Evolutionary conservation across 2,329 filamentous ascomycete genomes (phyloP).

Genomic region (Pseudogymnoascus sp.): DNA sequence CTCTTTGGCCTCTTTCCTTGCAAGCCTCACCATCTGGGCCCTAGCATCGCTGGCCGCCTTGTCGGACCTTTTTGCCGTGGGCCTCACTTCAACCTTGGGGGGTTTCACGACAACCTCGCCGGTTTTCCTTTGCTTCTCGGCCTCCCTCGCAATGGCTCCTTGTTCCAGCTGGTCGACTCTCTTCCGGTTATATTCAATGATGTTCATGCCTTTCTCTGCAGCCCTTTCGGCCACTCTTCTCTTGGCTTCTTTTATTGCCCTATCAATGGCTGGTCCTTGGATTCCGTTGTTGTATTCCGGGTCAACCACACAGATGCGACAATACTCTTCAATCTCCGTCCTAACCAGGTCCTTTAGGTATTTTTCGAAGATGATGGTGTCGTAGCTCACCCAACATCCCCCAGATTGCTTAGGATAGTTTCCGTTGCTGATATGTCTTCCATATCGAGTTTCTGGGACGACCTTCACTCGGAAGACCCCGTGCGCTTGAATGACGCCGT

Average conservation of each 20-base stretch:
- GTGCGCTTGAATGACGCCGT: slow-evolving; percentile 52
- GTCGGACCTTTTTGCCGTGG: not conserved
- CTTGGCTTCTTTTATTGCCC: slow-evolving; percentile 12
- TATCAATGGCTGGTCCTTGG: slow-evolving; percentile 20
- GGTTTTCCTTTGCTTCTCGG: not conserved
- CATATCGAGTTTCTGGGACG: slow-evolving; percentile 51
- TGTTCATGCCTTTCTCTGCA: not conserved
- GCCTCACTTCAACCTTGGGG: not conserved
- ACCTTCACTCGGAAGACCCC: slow-evolving; percentile 59
- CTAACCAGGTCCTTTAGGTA: slow-evolving; percentile 44
- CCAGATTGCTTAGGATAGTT: slow-evolving; percentile 54
- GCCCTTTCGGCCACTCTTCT: not conserved
- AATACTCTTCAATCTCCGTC: slow-evolving; percentile 55
- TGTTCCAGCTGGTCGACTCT: not conserved
- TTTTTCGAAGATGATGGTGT: slow-evolving; percentile 50
- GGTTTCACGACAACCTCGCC: not conserved
- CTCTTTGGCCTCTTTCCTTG: slow-evolving; percentile 21
- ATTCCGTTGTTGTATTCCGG: slow-evolving; percentile 43
- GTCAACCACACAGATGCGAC: slow-evolving; percentile 51
- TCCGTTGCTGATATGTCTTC: slow-evolving; percentile 42
- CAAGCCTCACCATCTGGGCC: not conserved
- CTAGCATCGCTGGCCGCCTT: not conserved
- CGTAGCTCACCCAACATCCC: slow-evolving; percentile 53
- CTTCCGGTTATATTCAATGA: not conserved
- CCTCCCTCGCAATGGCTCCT: not conserved